Evolutionary conservation across 1,284 basidiomycete genomes (phyloP).

Genomic region (Binderoboletus segoi): DNA sequence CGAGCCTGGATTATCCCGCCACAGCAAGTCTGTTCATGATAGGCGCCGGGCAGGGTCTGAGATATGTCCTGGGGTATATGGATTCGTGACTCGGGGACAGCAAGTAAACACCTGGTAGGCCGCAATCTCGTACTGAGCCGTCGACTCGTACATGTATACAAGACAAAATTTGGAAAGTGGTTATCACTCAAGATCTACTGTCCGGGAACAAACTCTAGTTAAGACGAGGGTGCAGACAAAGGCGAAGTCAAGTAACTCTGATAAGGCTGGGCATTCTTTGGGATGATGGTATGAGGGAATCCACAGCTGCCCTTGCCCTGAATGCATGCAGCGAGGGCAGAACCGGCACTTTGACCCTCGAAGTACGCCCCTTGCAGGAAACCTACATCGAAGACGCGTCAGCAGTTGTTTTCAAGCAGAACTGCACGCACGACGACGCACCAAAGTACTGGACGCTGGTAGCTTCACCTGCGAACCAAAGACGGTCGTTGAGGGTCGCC

Average conservation of each 20-base stretch:
- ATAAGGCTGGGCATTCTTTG: slow-evolving; percentile 32
- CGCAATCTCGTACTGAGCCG: no score
- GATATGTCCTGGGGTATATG: no score
- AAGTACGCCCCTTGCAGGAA: slow-evolving; percentile 50
- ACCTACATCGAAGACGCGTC: slow-evolving; percentile 28
- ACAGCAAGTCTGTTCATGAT: no score
- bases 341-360: slow-evolving; percentile 40
- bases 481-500: slow-evolving; percentile 47
- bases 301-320: slow-evolving; percentile 31
- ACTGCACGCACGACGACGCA: slow-evolving; percentile 25
- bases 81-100: no score
- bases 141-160: no score
- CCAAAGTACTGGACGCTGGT: slow-evolving; percentile 61
- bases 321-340: slow-evolving; percentile 41
- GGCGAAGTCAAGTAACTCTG: slow-evolving; percentile 12
- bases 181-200: no score
- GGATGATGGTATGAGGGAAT: slow-evolving; percentile 27
- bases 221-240: neutral
- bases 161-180: no score
- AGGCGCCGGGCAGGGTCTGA: no score
- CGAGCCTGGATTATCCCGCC: no score
- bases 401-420: neutral
- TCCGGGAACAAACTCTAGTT: no score
- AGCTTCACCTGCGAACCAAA: slow-evolving; percentile 69
- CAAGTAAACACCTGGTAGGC: no score